These are phyloP conservation scores for Calonectria hongkongensis DNA, from an alignment of 2,329 filamentous ascomycete genomes.

Conservation along the genomic window DNA sequence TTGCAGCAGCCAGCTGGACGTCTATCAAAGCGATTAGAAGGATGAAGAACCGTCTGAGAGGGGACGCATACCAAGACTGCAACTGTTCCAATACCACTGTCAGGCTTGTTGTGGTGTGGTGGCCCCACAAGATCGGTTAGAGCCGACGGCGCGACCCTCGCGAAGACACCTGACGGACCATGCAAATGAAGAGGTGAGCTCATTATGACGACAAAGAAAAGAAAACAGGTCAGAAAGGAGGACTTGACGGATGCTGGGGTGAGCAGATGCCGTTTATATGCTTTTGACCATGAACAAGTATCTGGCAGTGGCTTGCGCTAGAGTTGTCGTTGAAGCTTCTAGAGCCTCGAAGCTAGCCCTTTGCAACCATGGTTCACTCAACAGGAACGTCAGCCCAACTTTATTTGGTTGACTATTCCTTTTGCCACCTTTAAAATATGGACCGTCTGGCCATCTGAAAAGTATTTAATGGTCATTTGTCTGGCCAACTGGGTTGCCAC, in stretches of 20 bases:
- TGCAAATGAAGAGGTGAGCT: neutral
- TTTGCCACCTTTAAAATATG: neutral
- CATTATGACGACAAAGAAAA: neutral
- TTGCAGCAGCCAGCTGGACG: neutral
- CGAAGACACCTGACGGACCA: neutral
- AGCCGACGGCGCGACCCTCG: neutral
- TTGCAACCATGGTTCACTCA: constrained; percentile 3
- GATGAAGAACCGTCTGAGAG: too few species aligned
- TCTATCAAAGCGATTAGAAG: neutral
- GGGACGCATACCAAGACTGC: neutral
- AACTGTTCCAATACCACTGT: neutral
- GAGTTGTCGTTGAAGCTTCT: constrained; percentile 6
- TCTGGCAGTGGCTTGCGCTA: constrained; percentile 9
- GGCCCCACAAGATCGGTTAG: neutral
- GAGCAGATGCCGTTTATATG: neutral
- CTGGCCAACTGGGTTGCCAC: neutral
- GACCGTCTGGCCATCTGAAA: neutral
- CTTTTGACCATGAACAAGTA: neutral
- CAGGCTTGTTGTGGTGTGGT: neutral
- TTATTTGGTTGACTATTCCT: neutral
- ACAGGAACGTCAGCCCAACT: constrained; percentile 17
- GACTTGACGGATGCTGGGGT: too few species aligned
- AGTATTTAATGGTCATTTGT: neutral
- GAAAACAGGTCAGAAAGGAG: neutral
- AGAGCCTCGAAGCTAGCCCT: neutral